phyloP scores from a whole-genome alignment of 2,329 filamentous ascomycete genomes.

The Chrysoporthe cubensis region DNA sequence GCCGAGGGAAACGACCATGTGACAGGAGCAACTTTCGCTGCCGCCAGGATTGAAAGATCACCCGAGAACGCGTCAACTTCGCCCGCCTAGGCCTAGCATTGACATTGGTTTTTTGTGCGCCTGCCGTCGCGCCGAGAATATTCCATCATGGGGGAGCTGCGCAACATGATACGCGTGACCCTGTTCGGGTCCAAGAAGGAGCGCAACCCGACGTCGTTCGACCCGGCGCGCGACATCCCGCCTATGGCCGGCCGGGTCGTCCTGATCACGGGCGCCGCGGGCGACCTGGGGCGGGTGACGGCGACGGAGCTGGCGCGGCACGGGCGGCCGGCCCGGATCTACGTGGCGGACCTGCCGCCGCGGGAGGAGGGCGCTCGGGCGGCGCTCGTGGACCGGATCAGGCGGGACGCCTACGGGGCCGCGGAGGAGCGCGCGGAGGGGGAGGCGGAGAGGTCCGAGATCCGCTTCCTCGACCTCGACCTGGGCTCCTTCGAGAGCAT shows the following conservation, averaged over 20 bases:
- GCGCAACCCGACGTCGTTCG: not conserved
- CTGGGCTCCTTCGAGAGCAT: conserved; percentile 20
- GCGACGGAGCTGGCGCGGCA: conserved; percentile 13
- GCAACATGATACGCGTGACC: conserved; percentile 13
- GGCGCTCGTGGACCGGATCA: conserved; percentile 10
- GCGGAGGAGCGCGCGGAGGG: not conserved
- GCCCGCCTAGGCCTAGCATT: too few species aligned
- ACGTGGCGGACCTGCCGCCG: conserved; percentile 16
- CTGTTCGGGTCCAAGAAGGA: conserved; percentile 10
- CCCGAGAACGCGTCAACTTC: too few species aligned
- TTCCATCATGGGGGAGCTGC: conserved; percentile 2
- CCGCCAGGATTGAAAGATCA: too few species aligned
- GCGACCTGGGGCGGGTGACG: conserved; percentile 17
- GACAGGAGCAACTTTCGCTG: too few species aligned
- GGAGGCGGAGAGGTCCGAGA: not conserved
- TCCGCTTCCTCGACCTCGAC: conserved; percentile 17
- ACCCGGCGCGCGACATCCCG: conserved; percentile 14
- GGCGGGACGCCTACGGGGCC: not conserved
- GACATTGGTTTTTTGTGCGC: not conserved
- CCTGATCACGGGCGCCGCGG: conserved; percentile 19
- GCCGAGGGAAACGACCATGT: too few species aligned
- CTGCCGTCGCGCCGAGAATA: not conserved
- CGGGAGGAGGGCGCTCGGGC: not conserved
- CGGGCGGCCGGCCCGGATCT: conserved; percentile 10
- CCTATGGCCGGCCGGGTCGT: conserved; percentile 9